Percentiles rank a stretch among this genome's conserved stretches.
phyloP scores from a whole-genome alignment of 23 red algal genomes.

The Chondrus crispus region DNA sequence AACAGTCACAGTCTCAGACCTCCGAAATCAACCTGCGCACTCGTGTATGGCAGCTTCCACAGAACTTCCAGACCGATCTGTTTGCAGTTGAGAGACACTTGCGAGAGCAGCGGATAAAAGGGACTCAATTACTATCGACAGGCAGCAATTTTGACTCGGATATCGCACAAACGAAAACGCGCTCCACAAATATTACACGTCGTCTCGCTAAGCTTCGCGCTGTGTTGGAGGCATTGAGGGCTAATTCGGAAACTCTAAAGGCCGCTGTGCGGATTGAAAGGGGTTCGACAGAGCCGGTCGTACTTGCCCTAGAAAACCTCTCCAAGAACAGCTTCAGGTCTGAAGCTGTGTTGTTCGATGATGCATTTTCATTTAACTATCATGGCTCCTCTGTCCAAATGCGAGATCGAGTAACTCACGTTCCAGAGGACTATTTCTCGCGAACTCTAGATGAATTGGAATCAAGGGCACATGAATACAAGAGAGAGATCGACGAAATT shows the following conservation, averaged over 20 bases:
- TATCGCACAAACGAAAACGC: neutral
- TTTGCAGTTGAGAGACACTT: conserved; percentile 61
- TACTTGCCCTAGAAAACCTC: conserved; percentile 45
- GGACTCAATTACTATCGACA: neutral
- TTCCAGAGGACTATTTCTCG: conserved; percentile 46
- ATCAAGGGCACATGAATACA: conserved; percentile 54
- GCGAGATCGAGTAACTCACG: conserved; percentile 17
- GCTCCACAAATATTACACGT: neutral
- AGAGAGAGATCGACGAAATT: conserved; percentile 64
- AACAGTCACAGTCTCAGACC: conserved; percentile 5
- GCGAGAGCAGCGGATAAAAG: conserved; percentile 49
- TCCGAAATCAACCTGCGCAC: conserved; percentile 38
- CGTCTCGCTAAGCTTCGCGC: conserved; percentile 13
- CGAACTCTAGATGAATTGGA: conserved; percentile 59
- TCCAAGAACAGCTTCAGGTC: neutral
- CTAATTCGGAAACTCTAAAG: conserved; percentile 43
- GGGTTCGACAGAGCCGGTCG: conserved; percentile 39
- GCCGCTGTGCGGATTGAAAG: conserved; percentile 34
- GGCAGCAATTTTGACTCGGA: conserved; percentile 9
- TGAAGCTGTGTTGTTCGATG: neutral
- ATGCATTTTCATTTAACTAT: conserved; percentile 16
- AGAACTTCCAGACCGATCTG: conserved; percentile 50
- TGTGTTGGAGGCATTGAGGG: conserved; percentile 20
- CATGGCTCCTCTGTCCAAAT: neutral
- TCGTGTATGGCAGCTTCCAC: conserved; percentile 41